A percentile compares a stretch with the other conserved stretches of the same genome.
These are phyloP conservation scores for Salix koriyanagi DNA, from an alignment of 345 rosid genomes.

Conservation along the genomic window DNA sequence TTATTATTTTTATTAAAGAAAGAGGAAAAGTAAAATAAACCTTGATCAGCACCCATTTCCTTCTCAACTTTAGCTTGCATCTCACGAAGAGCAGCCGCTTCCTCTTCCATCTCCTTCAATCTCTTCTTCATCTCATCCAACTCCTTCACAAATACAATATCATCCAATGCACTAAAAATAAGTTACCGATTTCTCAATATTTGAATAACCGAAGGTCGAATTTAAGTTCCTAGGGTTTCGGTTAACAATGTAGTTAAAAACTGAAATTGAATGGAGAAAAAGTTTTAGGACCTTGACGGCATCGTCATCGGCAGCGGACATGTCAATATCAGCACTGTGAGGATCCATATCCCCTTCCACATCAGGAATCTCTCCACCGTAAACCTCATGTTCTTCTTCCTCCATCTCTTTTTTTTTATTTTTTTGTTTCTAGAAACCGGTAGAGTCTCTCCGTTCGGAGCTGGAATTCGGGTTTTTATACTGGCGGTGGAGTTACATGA, in stretches of 20 bases:
- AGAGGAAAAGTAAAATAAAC: conserved; percentile 28
- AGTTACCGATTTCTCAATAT: not conserved
- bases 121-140: conserved; percentile 96
- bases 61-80: conserved; percentile 98
- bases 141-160: conserved; percentile 46
- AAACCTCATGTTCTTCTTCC: conserved; percentile 95
- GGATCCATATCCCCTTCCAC: conserved; percentile 78
- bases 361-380: conserved; percentile 94
- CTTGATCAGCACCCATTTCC: conserved; percentile 93
- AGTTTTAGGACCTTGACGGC: conserved; percentile 57
- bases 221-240: conserved; percentile 1
- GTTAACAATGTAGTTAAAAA: not conserved
- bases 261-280: not conserved
- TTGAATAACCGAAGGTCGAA: not conserved
- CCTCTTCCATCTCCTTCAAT: conserved; percentile 96
- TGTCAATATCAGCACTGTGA: conserved; percentile 58
- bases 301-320: conserved; percentile 74
- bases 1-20: no score
- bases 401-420: conserved; percentile 35
- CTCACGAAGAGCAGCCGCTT: conserved; percentile 96
- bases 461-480: not conserved
- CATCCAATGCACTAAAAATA: not conserved
- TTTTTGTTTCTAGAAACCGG: not conserved
- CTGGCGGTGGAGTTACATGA: not conserved
- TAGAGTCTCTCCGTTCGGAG: not conserved